A percentile compares a stretch with the other conserved stretches of the same genome.
phyloP scores from a whole-genome alignment of 345 rosid genomes.

The Populus pruinosa region DNA sequence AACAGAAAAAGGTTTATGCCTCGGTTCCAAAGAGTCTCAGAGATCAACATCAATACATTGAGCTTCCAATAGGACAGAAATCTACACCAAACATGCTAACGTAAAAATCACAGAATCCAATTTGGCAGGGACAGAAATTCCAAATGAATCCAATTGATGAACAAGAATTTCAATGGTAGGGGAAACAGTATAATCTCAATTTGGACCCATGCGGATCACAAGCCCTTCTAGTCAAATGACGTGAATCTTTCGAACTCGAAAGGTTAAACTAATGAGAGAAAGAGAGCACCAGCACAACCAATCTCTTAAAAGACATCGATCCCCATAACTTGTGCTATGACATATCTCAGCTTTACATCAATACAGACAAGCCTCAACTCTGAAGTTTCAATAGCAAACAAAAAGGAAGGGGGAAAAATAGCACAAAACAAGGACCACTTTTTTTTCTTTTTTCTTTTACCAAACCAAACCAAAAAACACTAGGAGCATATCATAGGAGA shows the following conservation, averaged over 20 bases:
- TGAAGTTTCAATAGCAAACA: neutral
- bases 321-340: conserved; percentile 1
- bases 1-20: neutral
- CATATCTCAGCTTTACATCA: conserved; percentile 9
- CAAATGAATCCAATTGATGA: neutral
- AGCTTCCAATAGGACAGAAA: neutral
- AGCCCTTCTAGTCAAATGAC: conserved; percentile 19
- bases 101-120: neutral
- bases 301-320: neutral
- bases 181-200: conserved; percentile 23
- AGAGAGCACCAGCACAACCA: neutral
- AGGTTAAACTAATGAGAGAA: neutral
- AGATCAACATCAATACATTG: neutral
- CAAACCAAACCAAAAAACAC: neutral
- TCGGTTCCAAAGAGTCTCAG: neutral
- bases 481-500: neutral
- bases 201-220: conserved; percentile 20
- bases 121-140: neutral
- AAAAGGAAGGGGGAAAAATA: neutral
- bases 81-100: neutral
- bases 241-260: neutral
- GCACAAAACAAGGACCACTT: neutral
- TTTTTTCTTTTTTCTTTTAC: neutral
- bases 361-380: conserved; percentile 1
- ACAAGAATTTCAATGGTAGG: conserved; percentile 23